Base-by-base conservation (phyloP, 805 yeast genomes). In the Hanseniaspora thailandica region DNA sequence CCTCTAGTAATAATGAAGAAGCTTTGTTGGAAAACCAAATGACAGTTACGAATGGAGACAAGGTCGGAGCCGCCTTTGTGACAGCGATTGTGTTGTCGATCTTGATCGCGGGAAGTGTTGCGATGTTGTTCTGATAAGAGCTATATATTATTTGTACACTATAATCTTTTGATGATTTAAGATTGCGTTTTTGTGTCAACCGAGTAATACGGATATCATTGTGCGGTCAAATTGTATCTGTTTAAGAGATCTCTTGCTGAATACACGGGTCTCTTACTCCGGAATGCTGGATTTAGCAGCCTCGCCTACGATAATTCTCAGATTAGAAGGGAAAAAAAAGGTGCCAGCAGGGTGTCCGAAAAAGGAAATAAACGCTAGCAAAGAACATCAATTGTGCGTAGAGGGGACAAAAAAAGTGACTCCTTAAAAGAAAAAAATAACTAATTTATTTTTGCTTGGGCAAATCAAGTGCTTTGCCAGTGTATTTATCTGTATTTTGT, bases 41-140 rank as follows among this genome's bases (percentile, higher is more conserved):
- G 46, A 68, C 65, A 0, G 78, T 88, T 41, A 70, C 78, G 0
- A 65, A 71, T 0, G 79, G 77, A 56, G 96, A 86, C 63, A 77
- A 75, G 60, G 96, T 87, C 1, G 97, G 97, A 47, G 96, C 97
- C 1, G 95, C 94, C 46, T 71, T 89, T 22, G 66, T 86, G 41
- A 90, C 98, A 0, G 94, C 89, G 0, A 66, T 86, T 5, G 80
- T 84, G 1, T 65, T 86, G 57, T 77, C 78, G 1, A 63, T 73
- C 2, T 60, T 87, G 23, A 64, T 81, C 20, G 86, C 81, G 35
- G 80, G 88, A 23, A 75, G 84, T 31, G 71, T 80, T 33, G 88
- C 97, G 96, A 82, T 90, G 89, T 63, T 80, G 48, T 64, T 78
- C 51, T 78, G 66, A 45, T 41, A 4, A 20, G 20, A 33, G 15